These are phyloP conservation scores for Backusella liffmaniae DNA, from an alignment of 192 early-diverging fungal species.

Conservation along the genomic window DNA sequence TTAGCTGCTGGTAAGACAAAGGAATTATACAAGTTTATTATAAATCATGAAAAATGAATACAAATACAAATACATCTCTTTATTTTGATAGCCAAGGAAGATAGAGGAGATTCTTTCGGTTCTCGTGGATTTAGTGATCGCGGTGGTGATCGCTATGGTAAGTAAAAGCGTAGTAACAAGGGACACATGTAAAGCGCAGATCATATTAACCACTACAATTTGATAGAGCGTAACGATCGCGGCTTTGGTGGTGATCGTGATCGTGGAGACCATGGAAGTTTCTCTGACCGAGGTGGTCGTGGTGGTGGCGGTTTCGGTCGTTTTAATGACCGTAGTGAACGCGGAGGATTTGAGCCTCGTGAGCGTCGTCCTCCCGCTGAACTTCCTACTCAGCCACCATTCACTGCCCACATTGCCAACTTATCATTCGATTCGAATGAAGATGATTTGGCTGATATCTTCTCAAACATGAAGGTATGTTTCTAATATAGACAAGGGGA, in stretches of 20 bases:
- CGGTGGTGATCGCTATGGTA: conserved; percentile 18
- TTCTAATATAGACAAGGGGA: not conserved
- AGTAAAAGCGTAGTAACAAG: not conserved
- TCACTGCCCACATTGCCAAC: conserved; percentile 89
- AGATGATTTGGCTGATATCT: conserved; percentile 68
- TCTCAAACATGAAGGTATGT: conserved; percentile 65
- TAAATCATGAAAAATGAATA: not conserved
- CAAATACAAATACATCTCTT: not conserved
- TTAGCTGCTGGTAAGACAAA: conserved; percentile 22
- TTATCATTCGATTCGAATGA: conserved; percentile 85
- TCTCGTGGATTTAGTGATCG: conserved; percentile 14
- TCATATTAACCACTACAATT: conserved; percentile 6
- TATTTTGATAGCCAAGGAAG: conserved; percentile 6
- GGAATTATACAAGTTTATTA: not conserved
- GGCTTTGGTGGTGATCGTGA: conserved; percentile 22
- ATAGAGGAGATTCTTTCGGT: not conserved
- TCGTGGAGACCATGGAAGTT: conserved; percentile 27
- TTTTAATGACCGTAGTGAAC: conserved; percentile 35
- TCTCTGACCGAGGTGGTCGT: conserved; percentile 4
- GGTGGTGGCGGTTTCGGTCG: conserved; percentile 22
- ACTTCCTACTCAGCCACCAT: conserved; percentile 85
- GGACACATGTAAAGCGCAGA: not conserved
- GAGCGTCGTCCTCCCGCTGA: conserved; percentile 49
- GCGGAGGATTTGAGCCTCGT: conserved; percentile 35
- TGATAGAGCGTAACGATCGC: conserved; percentile 10